Evolutionary conservation across 1,284 basidiomycete species (phyloP).

Genomic region (Cutaneotrichosporon sp.): DNA sequence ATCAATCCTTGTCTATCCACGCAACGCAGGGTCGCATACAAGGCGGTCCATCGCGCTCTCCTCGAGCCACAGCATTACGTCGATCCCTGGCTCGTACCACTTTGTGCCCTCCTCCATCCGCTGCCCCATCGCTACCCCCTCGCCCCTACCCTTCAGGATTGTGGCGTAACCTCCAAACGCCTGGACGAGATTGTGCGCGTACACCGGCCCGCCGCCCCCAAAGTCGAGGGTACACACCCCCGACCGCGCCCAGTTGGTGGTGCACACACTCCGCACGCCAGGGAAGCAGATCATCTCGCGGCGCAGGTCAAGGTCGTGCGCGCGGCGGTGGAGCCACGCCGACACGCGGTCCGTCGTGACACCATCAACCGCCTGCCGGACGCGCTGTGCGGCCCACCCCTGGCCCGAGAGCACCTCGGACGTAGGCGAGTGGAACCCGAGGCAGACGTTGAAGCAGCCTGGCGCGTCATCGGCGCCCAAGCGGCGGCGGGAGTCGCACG

Average conservation of each 20-base stretch:
- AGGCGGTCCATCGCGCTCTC: conserved; percentile 16
- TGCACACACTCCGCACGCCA: conserved; percentile 50
- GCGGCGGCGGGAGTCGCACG: conserved; percentile 52
- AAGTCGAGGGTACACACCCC: conserved; percentile 55
- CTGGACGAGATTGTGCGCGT: conserved; percentile 30
- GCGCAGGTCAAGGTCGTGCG: conserved; percentile 45
- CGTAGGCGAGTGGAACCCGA: conserved; percentile 52
- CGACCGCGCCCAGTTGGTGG: conserved; percentile 56
- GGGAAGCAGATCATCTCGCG: conserved; percentile 56
- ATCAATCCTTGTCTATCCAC: background rate
- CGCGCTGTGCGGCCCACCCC: conserved; percentile 20
- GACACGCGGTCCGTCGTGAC: conserved; percentile 40
- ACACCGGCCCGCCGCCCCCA: conserved; percentile 43
- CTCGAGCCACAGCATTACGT: conserved; percentile 19
- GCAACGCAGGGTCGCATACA: conserved; percentile 9
- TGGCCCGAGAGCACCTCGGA: conserved; percentile 35
- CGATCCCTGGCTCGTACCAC: conserved; percentile 21
- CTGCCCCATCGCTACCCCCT: background rate
- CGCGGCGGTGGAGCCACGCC: conserved; percentile 55
- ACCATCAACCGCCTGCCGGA: conserved; percentile 45
- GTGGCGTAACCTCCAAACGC: conserved; percentile 15
- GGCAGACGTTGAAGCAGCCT: conserved; percentile 32
- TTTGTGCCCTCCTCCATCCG: background rate
- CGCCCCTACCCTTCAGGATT: conserved; percentile 4
- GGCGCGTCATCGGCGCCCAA: conserved; percentile 31